Evolutionary conservation across 768 basidiomycete genomes (phyloP).

Genomic region (Amylocystis lapponica): DNA sequence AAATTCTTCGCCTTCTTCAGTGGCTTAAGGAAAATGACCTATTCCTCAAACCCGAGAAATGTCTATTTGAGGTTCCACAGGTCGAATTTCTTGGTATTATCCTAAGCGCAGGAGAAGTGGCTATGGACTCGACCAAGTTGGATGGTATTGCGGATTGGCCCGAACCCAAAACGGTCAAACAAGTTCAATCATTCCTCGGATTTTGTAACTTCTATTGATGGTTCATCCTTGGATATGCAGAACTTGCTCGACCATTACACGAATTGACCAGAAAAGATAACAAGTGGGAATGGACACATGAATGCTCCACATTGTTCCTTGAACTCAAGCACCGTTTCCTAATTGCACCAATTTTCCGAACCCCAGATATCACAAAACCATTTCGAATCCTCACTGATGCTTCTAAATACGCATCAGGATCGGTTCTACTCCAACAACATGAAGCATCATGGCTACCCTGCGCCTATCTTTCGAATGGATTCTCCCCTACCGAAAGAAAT

Average conservation of each 20-base stretch:
- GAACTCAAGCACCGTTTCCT: conserved; percentile 21
- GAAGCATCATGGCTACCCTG: conserved; percentile 28
- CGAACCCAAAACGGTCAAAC: conserved; percentile 14
- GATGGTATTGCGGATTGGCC: conserved; percentile 28
- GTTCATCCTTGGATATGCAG: conserved; percentile 28
- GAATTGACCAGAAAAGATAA: conserved; percentile 21
- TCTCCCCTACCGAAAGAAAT: conserved; percentile 33
- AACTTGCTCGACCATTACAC: conserved; percentile 13
- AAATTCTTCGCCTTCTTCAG: conserved; percentile 13
- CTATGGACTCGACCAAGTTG: conserved; percentile 39
- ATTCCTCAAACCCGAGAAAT: conserved; percentile 28
- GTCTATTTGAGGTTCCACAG: conserved; percentile 29
- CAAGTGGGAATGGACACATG: neutral
- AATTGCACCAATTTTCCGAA: conserved; percentile 12
- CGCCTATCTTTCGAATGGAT: conserved; percentile 30
- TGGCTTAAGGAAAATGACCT: conserved; percentile 26
- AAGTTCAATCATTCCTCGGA: conserved; percentile 27
- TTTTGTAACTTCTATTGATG: conserved; percentile 27
- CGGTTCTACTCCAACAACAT: conserved; percentile 10
- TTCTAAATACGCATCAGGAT: conserved; percentile 14
- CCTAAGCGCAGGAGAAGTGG: conserved; percentile 24
- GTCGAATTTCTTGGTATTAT: conserved; percentile 40
- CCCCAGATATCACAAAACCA: conserved; percentile 13
- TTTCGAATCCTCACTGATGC: conserved; percentile 16
- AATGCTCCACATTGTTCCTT: conserved; percentile 21